Conservation (phyloP, 805 yeast genomes). For the Barnettozyma californica region DNA sequence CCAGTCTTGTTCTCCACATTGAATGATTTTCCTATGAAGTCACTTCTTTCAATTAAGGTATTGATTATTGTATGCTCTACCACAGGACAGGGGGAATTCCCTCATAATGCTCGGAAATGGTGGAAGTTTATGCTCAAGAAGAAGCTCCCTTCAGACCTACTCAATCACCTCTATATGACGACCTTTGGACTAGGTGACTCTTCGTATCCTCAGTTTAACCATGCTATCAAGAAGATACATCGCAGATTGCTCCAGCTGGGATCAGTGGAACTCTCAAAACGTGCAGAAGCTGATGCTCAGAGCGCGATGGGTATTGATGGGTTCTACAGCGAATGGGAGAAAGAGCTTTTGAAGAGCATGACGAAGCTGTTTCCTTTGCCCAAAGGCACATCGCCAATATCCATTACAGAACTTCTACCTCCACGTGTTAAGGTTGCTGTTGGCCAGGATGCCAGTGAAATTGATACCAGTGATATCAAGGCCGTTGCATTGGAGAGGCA, state of each 20-base stretch:
- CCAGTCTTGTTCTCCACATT: constrained; percentile 44
- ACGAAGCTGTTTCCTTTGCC: constrained; percentile 32
- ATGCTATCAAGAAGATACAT: constrained; percentile 82
- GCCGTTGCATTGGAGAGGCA: constrained; percentile 29
- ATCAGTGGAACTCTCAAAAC: constrained; percentile 58
- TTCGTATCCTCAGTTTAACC: constrained; percentile 81
- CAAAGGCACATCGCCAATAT: constrained; percentile 25
- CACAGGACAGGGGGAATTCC: constrained; percentile 93
- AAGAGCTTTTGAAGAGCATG: constrained; percentile 35
- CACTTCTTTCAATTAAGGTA: constrained; percentile 42
- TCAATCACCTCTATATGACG: constrained; percentile 58
- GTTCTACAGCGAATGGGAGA: constrained; percentile 71
- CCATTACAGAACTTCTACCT: constrained; percentile 32
- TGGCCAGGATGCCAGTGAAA: constrained; percentile 25
- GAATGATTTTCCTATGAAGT: constrained; percentile 55
- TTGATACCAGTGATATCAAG: constrained; percentile 26
- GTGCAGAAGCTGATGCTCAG: constrained; percentile 90
- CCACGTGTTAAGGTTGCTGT: constrained; percentile 31
- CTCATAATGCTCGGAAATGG: constrained; percentile 65
- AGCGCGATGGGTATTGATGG: constrained; percentile 73
- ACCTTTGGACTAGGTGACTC: constrained; percentile 93
- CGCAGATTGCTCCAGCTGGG: constrained; percentile 77
- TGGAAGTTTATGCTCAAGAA: constrained; percentile 70
- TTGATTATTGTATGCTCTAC: constrained; percentile 73
- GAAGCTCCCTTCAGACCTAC: constrained; percentile 55